Base-by-base conservation (phyloP, 768 basidiomycete genomes). In the Calocybe gangraenosa region DNA sequence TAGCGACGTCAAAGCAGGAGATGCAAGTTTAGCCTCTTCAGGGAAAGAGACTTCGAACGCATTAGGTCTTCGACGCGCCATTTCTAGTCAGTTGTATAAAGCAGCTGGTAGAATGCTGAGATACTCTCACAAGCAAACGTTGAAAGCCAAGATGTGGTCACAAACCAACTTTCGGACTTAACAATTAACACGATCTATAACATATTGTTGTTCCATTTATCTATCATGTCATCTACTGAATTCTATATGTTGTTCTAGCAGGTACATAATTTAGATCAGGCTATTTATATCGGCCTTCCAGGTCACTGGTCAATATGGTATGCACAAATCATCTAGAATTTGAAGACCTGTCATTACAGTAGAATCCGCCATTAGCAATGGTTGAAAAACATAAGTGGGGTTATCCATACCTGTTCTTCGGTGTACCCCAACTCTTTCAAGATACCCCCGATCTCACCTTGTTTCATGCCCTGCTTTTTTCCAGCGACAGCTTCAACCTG, bases 401-500 rank as follows among this genome's bases (percentile, higher is more conserved):
- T 9, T 17, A 42, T 14, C 45, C 55, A 22, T 46, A 93, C 93
- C 75, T 98, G 92, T 14, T 90, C 85, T 50, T 80, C 74, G 7
- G 73, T 83, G 62, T 95, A 99, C 30, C 91, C 92, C 73, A 82
- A 62, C 53, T 93, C 86, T 66, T 89, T 90, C 38, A 98, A 74
- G n/a, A 85, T 67, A 35, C 94, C 93, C 13, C 74, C 76, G 15
- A 96, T 58, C 49, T 80, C 78, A 19, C 93, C 94, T 65, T 96
- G 93, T 65, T 88, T 81, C 71, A 76, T 79, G 13, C 91, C 90
- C 3, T 80, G 84, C 70, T 98, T 98, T 63, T 86, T 81, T 14
- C 96, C 96, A 41, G 89, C 82, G 47, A 98, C 54, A 2, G 91
- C 79, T n/a, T 74, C 75, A n/a, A 97, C 87, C 63, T 96, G 93